Evolutionary conservation across 805 yeast species (phyloP), one percentile per base, ranked within the genome.

Genomic region (Pichia nakasei): DNA sequence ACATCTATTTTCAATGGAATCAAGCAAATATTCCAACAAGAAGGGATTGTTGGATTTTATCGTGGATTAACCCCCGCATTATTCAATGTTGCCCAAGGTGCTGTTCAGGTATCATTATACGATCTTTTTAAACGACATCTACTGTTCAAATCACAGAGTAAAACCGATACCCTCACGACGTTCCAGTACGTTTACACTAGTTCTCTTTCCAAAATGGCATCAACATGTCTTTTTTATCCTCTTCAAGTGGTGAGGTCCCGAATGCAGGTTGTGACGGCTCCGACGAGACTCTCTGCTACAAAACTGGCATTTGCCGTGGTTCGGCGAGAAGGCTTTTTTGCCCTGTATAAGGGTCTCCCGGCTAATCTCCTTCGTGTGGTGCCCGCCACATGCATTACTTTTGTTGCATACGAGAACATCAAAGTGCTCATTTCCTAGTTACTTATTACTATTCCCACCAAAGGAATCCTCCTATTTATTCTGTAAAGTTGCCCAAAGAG

Each of bases 351-450:
- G 52, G 98, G 98, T 0, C 61, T 93, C 17, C 64, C 77, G 2
- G 82, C 95, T 2, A 89, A 88, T 50, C 57, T 91, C 17, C 46
- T 85, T 2, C 68, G 97, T 38, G 96, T 91, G 1, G 71, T 93
- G 5, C 98, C 98, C 0, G 88, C 96, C 1, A 89, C 97, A 4
- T 85, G 96, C 57, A 75, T 89, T 12, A 93, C 97, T 0, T 87
- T 93, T 58, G 69, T 83, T 5, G 84, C 84, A 5, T 93, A 93
- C 56, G 98, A 93, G 58, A 68, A 73, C 34, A 66, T 76, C 49
- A 72, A 65, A 41, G 57, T 56, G 37, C 36, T 22, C n/a, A 29
- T 29, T 11, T 24, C 27, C 7, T 22, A 4, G 4, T 22, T n/a
- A n/a, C n/a, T n/a, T n/a, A n/a, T n/a, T n/a, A n/a, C n/a, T n/a